Evolutionary conservation across 2,329 filamentous ascomycete genomes (phyloP).

Genomic region (Fusarium hainanense): DNA sequence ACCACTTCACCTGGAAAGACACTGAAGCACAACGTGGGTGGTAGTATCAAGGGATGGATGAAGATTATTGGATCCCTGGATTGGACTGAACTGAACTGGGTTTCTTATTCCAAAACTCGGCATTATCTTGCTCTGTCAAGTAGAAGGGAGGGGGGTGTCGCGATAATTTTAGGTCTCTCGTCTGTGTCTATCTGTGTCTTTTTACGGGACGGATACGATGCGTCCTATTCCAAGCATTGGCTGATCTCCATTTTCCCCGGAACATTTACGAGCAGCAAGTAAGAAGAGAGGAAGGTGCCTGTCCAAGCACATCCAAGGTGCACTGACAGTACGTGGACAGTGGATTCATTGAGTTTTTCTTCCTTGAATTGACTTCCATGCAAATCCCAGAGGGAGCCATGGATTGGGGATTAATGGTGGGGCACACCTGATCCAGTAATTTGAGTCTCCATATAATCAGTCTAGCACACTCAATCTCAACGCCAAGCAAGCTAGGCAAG

Average conservation of each 20-base stretch:
- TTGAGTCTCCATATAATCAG: slow-evolving; percentile 27
- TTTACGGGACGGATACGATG: background rate
- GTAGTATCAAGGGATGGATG: slow-evolving; percentile 30
- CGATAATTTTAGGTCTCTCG: background rate
- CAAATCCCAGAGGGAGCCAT: slow-evolving; percentile 30
- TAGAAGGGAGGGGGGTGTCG: slow-evolving; percentile 6
- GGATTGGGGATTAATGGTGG: slow-evolving; percentile 42
- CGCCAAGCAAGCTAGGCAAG: slow-evolving; percentile 13
- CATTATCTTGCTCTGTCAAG: slow-evolving; percentile 7
- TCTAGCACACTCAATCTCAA: slow-evolving; percentile 17
- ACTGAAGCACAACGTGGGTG: background rate
- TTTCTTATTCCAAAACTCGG: slow-evolving; percentile 8
- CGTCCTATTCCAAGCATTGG: slow-evolving; percentile 3
- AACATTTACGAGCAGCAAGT: background rate
- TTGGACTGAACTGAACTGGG: background rate
- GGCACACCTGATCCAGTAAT: slow-evolving; percentile 43
- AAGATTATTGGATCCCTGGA: slow-evolving; percentile 26
- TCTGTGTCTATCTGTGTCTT: background rate
- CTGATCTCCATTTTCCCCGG: background rate
- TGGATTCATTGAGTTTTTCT: slow-evolving; percentile 13
- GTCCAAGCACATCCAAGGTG: background rate
- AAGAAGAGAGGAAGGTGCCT: background rate
- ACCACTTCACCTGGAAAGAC: background rate
- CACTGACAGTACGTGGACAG: slow-evolving; percentile 1
- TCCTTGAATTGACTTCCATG: slow-evolving; percentile 27